phyloP scores from a whole-genome alignment of 2,329 filamentous ascomycete species.

The Pseudopithomyces chartarum region DNA sequence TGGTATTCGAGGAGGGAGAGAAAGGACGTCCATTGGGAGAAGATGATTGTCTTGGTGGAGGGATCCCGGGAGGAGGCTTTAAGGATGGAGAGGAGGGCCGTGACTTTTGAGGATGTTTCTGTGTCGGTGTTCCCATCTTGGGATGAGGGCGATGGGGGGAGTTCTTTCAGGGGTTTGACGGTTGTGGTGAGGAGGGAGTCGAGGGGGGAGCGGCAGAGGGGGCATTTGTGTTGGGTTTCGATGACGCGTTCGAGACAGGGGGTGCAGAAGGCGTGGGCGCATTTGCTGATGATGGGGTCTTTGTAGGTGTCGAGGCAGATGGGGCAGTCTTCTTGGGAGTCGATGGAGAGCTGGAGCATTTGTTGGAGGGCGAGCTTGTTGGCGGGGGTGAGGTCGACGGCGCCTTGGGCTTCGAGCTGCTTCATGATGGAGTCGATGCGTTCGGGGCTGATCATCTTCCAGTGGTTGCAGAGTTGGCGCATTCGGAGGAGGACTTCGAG shows the following conservation, averaged over 20 bases:
- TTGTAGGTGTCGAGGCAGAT: slow-evolving; percentile 77
- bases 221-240: slow-evolving; percentile 77
- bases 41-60: slow-evolving; percentile 71
- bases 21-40: slow-evolving; percentile 79
- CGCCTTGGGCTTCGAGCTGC: slow-evolving; percentile 68
- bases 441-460: slow-evolving; percentile 74
- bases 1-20: slow-evolving; percentile 73
- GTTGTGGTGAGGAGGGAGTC: slow-evolving; percentile 54
- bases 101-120: slow-evolving; percentile 79
- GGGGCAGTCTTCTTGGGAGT: slow-evolving; percentile 80
- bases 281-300: slow-evolving; percentile 80
- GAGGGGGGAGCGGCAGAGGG: slow-evolving; percentile 78
- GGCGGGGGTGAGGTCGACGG: slow-evolving; percentile 72
- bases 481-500: slow-evolving; percentile 82
- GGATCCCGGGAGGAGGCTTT: slow-evolving; percentile 67
- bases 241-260: slow-evolving; percentile 77
- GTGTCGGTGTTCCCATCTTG: slow-evolving; percentile 56
- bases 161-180: slow-evolving; percentile 68
- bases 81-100: slow-evolving; percentile 76
- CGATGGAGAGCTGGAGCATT: slow-evolving; percentile 75
- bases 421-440: slow-evolving; percentile 74
- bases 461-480: slow-evolving; percentile 87
- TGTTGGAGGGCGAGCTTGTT: slow-evolving; percentile 75
- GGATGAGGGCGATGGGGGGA: slow-evolving; percentile 24
- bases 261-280: slow-evolving; percentile 79